These are phyloP conservation scores for Calocybe indica DNA, from an alignment of 768 basidiomycete genomes.

Conservation along the genomic window DNA sequence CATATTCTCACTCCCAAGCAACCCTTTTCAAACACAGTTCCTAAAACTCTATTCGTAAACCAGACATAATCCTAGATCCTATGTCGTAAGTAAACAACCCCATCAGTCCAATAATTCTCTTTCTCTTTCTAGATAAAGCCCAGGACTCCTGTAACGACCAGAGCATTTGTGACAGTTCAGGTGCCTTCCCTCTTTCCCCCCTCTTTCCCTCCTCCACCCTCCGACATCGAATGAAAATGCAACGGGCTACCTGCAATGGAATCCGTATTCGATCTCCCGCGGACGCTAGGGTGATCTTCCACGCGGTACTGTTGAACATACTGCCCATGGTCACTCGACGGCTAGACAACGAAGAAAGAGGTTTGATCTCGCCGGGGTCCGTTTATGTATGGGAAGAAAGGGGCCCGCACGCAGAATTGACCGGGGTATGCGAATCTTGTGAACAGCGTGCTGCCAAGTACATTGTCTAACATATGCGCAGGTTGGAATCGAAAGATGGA, in stretches of 20 bases:
- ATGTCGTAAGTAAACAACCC: conserved; percentile 34
- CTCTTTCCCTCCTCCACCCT: conserved; percentile 2
- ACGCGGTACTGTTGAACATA: conserved; percentile 60
- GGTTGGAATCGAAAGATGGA: conserved; percentile 82
- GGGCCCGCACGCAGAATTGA: conserved; percentile 63
- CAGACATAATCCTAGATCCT: conserved; percentile 20
- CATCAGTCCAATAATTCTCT: conserved; percentile 31
- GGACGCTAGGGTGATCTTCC: conserved; percentile 60
- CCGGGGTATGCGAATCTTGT: conserved; percentile 45
- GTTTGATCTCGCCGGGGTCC: conserved; percentile 64
- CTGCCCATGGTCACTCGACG: conserved; percentile 77
- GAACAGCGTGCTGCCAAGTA: not conserved
- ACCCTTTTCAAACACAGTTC: conserved; percentile 29
- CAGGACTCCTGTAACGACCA: conserved; percentile 5
- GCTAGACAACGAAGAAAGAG: conserved; percentile 70
- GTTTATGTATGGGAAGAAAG: conserved; percentile 87
- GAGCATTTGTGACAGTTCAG: not conserved
- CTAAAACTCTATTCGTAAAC: conserved; percentile 46
- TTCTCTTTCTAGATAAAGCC: conserved; percentile 29
- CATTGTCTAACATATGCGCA: conserved; percentile 18
- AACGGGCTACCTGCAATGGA: conserved; percentile 46
- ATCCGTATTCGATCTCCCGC: conserved; percentile 46
- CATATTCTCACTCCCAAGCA: conserved; percentile 24
- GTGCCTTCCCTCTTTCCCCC: not conserved
- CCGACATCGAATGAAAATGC: conserved; percentile 23